Base-by-base conservation (phyloP, 768 basidiomycete species). In the Agaricus bisporus region DNA sequence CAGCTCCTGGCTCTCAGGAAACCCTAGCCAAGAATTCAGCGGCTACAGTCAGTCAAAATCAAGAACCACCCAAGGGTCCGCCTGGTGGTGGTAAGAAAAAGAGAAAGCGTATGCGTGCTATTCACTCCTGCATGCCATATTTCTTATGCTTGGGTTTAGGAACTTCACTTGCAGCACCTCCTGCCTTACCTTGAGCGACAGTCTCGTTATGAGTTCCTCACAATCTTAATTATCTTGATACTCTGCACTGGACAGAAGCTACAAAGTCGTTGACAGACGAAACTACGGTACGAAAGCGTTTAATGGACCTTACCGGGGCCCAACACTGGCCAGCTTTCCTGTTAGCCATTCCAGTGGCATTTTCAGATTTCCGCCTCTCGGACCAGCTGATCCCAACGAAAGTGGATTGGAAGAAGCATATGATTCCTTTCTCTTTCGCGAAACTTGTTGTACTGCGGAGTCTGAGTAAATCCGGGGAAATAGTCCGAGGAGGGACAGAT, bases 401-500 rank as follows among this genome's bases (percentile, higher is more conserved):
- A 93, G 77, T 7, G 91, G 91, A 61, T 93, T 91, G 15, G 91
- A 80, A n/a, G 88, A 83, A 26, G 79, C 70, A 65, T 82, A 91
- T 0, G 91, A 90, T 56, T 89, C 85, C 60, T 83, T 88, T 57
- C 91, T 78, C 35, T 82, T 79, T 59, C 82, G 83, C 46, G 84
- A 77, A 22, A 86, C 82, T 59, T 75, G 73, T 73, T 82, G 85
- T 49, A 86, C 90, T 92, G 63, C 37, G 58, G 49, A 54, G 43
- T 52, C 25, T 25, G 6, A 18, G 14, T n/a, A 29, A 25, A 49
- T 20, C 49, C 41, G 56, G 54, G 55, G 56, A 49, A 35, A 20
- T 36, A 18, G 32, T 17, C n/a, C 15, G 17, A 15, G 15, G 51
- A 55, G 46, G 55, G 50, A 51, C 56, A 8, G 47, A 48, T 42